These are phyloP conservation scores for Phytopythium sindhum DNA, from an alignment of 352 stramenopile species.

Conservation along the genomic window DNA sequence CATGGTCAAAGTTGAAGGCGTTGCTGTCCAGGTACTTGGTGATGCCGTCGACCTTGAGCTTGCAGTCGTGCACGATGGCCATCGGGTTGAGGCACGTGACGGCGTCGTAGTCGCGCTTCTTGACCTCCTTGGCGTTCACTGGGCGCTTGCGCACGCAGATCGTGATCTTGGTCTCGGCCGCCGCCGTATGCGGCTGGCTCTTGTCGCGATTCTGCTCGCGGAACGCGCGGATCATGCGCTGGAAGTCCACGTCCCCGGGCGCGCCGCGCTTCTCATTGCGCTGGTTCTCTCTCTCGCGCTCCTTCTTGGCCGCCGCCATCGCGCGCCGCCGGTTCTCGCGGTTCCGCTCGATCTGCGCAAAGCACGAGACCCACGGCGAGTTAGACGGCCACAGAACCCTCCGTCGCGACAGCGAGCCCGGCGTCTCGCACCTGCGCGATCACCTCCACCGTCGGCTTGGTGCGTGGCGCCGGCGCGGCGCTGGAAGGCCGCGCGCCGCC, in stretches of 20 bases:
- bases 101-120: slow-evolving; percentile 94
- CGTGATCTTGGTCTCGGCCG: slow-evolving; percentile 88
- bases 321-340: slow-evolving; percentile 76
- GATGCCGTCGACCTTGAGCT: slow-evolving; percentile 98
- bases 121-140: slow-evolving; percentile 90
- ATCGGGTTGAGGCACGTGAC: slow-evolving; percentile 95
- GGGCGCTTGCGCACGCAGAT: slow-evolving; percentile 96
- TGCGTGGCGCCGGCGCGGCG: slow-evolving; percentile 15
- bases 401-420: background rate
- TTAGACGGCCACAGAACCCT: background rate
- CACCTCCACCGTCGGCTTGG: slow-evolving; percentile 64
- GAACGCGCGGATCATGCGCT: slow-evolving; percentile 89
- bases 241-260: slow-evolving; percentile 89
- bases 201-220: slow-evolving; percentile 74
- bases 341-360: slow-evolving; percentile 75
- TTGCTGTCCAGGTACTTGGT: slow-evolving; percentile 98
- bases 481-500: slow-evolving; percentile 9
- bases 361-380: background rate
- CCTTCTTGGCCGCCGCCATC: slow-evolving; percentile 84
- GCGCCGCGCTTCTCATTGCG: slow-evolving; percentile 78
- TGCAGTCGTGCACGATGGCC: slow-evolving; percentile 95
- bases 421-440: slow-evolving; percentile 42
- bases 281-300: slow-evolving; percentile 79
- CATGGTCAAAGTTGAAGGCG: slow-evolving; percentile 90
- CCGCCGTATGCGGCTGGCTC: slow-evolving; percentile 31